phyloP scores from a whole-genome alignment of 1,284 basidiomycete species.

The Cutaneotrichosporon sp. region DNA sequence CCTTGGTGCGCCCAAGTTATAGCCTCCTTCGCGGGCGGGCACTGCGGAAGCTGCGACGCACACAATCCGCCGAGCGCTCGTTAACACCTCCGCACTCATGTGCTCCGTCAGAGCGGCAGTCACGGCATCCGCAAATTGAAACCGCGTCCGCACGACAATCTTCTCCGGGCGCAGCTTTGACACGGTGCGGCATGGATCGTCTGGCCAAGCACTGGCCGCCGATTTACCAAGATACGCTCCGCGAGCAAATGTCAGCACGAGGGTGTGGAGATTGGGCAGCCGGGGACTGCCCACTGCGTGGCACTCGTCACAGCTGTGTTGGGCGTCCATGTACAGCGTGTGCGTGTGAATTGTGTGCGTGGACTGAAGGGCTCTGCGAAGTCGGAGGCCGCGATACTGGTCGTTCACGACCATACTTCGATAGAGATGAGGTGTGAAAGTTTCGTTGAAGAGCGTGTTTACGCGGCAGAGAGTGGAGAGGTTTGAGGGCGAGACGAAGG shows the following conservation, averaged over 20 bases:
- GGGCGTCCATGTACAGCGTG: not conserved
- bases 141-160: not conserved
- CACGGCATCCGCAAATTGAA: not conserved
- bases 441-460: not conserved
- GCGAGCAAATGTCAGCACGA: not conserved
- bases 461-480: not conserved
- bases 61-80: not conserved
- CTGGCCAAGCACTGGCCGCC: not conserved
- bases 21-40: no score
- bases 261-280: not conserved
- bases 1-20: no score
- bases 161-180: not conserved
- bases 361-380: not conserved
- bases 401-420: not conserved
- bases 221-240: not conserved
- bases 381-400: not conserved
- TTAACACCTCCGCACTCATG: not conserved
- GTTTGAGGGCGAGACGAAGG: not conserved
- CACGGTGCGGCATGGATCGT: not conserved
- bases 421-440: not conserved
- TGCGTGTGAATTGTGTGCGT: not conserved
- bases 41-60: not conserved
- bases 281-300: not conserved
- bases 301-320: conserved; percentile 1
- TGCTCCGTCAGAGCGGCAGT: not conserved